Base-by-base conservation (phyloP, 73 alveolate genomes). In the Paramecium bursaria region DNA sequence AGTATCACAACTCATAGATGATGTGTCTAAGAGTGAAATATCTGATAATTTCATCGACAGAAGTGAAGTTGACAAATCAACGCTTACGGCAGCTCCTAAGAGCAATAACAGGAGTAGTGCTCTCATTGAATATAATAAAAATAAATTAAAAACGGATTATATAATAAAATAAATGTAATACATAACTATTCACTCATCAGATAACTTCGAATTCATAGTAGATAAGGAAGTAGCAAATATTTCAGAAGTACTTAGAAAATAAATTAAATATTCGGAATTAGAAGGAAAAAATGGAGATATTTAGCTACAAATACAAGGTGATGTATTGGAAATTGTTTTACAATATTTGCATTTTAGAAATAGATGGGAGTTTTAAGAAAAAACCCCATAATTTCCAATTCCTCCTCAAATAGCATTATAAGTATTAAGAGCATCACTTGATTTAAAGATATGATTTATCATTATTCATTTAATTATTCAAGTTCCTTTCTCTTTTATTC, bases 1-100 rank as follows among this genome's bases (percentile, higher is more conserved):
- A 31, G 82, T 67, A 13, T 53, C 33, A 27, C 82, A 67, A 67
- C 82, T 67, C 82, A 67, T 67, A 2, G 82, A 14, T 35, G 82
- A 25, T 21, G 82, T 67, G 14, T 67, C 82, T 47, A 67, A 47
- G 4, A 67, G 55, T 35, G 82, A 42, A 3, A 67, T 25, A 67
- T 67, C 82, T 21, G 27, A 39, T 19, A 67, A 15, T 39, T 42
- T 47, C 82, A 67, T 67, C 23, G 82, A 33, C 44, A 67, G 27
- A 11, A 67, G 29, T 35, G 82, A 67, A 25, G 82, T 67, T n/a
- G 6, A 19, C 23, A 48, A 48, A 14, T 48, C 61, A n/a, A n/a
- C n/a, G n/a, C n/a, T n/a, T n/a, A n/a, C n/a, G n/a, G n/a, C n/a
- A n/a, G n/a, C n/a, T n/a, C n/a, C n/a, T n/a, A n/a, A n/a, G n/a